Evolutionary conservation across 2,329 filamentous ascomycete species (phyloP).

Genomic region (Achaetomium macrosporum): DNA sequence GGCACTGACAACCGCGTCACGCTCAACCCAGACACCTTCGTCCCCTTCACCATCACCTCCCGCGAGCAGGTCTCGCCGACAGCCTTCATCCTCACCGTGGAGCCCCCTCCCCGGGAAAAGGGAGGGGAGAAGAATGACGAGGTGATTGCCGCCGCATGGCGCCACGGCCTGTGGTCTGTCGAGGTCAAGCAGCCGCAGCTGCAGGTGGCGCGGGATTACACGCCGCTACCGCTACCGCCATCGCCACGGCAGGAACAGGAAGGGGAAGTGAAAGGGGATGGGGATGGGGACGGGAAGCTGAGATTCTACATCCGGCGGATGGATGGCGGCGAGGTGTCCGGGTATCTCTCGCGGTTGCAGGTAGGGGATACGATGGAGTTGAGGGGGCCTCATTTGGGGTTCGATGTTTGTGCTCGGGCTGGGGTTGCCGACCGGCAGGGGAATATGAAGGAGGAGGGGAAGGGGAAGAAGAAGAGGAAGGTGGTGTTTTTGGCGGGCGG

Average conservation of each 20-base stretch:
- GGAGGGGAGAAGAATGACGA: not conserved
- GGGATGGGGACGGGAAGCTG: conserved; percentile 39
- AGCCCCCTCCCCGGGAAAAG: conserved; percentile 28
- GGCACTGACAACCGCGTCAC: not conserved
- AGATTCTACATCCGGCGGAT: conserved; percentile 76
- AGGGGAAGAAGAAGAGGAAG: conserved; percentile 16
- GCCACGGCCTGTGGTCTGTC: conserved; percentile 72
- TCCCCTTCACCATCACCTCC: conserved; percentile 57
- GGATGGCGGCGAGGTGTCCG: conserved; percentile 76
- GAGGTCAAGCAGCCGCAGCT: conserved; percentile 92
- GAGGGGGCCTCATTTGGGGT: conserved; percentile 72
- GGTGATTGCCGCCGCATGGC: conserved; percentile 42
- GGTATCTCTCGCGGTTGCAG: conserved; percentile 64
- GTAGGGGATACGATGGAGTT: conserved; percentile 63
- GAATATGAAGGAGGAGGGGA: not conserved
- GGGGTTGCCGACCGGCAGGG: conserved; percentile 19
- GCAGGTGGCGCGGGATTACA: conserved; percentile 88
- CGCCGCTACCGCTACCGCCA: conserved; percentile 62
- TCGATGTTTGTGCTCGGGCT: conserved; percentile 39
- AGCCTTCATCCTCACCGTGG: conserved; percentile 62
- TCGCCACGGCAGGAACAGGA: conserved; percentile 19
- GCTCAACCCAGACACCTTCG: conserved; percentile 57
- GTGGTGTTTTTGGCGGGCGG: conserved; percentile 86
- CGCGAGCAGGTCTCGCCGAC: conserved; percentile 60
- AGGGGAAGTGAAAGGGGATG: conserved; percentile 25